These are phyloP conservation scores for Calocybe indica DNA, from an alignment of 768 basidiomycete genomes.

Conservation along the genomic window DNA sequence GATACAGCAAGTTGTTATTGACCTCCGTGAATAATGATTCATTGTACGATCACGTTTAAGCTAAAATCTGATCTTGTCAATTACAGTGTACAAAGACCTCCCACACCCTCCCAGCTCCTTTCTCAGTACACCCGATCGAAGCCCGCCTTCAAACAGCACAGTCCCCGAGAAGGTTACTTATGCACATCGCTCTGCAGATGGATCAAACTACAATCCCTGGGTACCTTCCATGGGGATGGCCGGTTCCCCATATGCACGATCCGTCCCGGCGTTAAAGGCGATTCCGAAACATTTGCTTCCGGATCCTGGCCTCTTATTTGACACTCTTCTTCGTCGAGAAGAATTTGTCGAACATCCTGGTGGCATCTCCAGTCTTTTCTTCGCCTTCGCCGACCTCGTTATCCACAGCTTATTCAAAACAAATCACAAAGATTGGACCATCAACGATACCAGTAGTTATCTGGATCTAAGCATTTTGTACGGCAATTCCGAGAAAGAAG, in stretches of 20 bases:
- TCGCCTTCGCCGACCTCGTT: slow-evolving; percentile 73
- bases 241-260: slow-evolving; percentile 61
- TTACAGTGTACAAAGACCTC: slow-evolving; percentile 70
- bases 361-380: slow-evolving; percentile 70
- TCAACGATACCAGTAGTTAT: slow-evolving; percentile 68
- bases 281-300: slow-evolving; percentile 46
- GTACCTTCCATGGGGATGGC: slow-evolving; percentile 53
- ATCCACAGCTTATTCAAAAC: slow-evolving; percentile 71
- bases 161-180: slow-evolving; percentile 27
- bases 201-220: slow-evolving; percentile 52
- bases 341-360: slow-evolving; percentile 52
- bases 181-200: slow-evolving; percentile 54
- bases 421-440: slow-evolving; percentile 37
- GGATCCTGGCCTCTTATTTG: slow-evolving; percentile 64
- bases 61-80: slow-evolving; percentile 5
- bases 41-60: slow-evolving; percentile 9
- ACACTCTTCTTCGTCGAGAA: slow-evolving; percentile 53
- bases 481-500: slow-evolving; percentile 44
- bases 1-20: slow-evolving; percentile 47
- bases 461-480: slow-evolving; percentile 74
- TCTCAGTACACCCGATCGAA: slow-evolving; percentile 18
- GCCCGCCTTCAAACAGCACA: background rate
- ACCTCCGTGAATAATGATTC: slow-evolving; percentile 40
- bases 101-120: slow-evolving; percentile 67
- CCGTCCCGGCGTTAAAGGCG: slow-evolving; percentile 45